phyloP scores from a whole-genome alignment of 1,284 basidiomycete species.

The Tylopilus sp. region DNA sequence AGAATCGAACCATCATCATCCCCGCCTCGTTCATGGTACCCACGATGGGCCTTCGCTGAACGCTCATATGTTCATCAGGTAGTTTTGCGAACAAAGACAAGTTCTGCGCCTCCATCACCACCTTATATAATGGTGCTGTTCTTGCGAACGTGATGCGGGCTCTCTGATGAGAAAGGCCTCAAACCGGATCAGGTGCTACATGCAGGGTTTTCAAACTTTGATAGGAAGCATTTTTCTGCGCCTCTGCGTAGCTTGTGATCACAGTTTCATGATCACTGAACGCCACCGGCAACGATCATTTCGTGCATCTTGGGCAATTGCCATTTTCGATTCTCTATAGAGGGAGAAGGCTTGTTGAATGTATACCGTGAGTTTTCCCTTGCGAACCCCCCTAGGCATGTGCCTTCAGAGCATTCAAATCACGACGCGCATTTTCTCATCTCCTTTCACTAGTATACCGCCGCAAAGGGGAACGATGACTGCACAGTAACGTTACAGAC shows the following conservation, averaged over 20 bases:
- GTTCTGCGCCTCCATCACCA: neutral
- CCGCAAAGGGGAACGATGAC: neutral
- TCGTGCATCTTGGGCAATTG: slow-evolving; percentile 1
- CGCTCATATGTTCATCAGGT: slow-evolving; percentile 14
- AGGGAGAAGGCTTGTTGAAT: neutral
- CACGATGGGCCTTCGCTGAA: slow-evolving; percentile 13
- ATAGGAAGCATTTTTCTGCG: slow-evolving; percentile 7
- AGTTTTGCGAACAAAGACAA: neutral
- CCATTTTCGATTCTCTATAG: neutral
- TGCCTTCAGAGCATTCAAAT: neutral
- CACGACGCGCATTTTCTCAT: neutral
- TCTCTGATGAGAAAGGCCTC: slow-evolving; percentile 23
- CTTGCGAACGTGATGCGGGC: slow-evolving; percentile 5
- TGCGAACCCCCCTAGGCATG: neutral
- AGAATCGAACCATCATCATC: slow-evolving; percentile 8
- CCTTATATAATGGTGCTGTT: slow-evolving; percentile 6
- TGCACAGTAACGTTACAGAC: neutral
- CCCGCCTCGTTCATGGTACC: slow-evolving; percentile 1
- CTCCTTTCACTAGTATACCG: no score
- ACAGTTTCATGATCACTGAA: neutral
- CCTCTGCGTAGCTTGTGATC: slow-evolving; percentile 4
- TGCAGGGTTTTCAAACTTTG: slow-evolving; percentile 8
- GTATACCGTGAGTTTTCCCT: neutral
- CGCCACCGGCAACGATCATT: slow-evolving; percentile 24
- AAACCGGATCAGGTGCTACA: slow-evolving; percentile 12